Percentiles rank a stretch among this genome's conserved stretches.
phyloP scores from a whole-genome alignment of 2,329 filamentous ascomycete genomes.

The Torrubiella hemipterigena region DNA sequence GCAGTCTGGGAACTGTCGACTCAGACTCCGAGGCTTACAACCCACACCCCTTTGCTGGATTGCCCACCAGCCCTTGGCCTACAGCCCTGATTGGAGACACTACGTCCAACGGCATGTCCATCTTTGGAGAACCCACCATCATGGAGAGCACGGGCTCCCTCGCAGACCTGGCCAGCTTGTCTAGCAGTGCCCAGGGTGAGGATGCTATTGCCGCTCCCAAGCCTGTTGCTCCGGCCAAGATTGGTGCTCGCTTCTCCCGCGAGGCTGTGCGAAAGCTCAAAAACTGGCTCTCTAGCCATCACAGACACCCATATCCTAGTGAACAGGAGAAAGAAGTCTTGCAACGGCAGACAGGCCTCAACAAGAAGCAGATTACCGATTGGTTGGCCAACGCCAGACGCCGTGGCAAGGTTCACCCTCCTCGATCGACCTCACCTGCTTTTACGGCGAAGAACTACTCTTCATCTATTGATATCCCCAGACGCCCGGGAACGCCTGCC shows the following conservation, averaged over 20 bases:
- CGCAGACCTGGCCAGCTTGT: constrained; percentile 4
- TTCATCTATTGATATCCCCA: constrained; percentile 62
- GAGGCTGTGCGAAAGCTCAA: constrained; percentile 72
- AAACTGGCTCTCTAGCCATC: constrained; percentile 72
- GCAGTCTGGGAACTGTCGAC: constrained; percentile 37
- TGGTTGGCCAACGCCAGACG: constrained; percentile 87
- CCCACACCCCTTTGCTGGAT: constrained; percentile 20
- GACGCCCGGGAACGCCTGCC: constrained; percentile 42
- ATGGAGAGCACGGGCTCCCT: not conserved
- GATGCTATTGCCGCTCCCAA: constrained; percentile 12
- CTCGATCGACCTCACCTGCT: constrained; percentile 58
- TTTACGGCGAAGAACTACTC: constrained; percentile 45
- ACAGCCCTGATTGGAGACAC: constrained; percentile 17
- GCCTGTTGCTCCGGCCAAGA: constrained; percentile 38
- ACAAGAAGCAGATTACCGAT: constrained; percentile 74
- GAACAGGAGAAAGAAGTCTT: constrained; percentile 77
- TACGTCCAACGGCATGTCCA: not conserved
- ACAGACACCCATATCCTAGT: constrained; percentile 74
- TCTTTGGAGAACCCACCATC: no score
- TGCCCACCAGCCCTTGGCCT: constrained; percentile 34
- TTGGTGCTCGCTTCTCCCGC: constrained; percentile 65
- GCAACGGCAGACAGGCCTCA: constrained; percentile 67
- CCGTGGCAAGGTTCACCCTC: constrained; percentile 62
- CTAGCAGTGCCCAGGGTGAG: constrained; percentile 10
- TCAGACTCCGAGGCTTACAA: constrained; percentile 17